Evolutionary conservation across 163 green algal species (phyloP).

Genomic region (Chloromonas sp.): DNA sequence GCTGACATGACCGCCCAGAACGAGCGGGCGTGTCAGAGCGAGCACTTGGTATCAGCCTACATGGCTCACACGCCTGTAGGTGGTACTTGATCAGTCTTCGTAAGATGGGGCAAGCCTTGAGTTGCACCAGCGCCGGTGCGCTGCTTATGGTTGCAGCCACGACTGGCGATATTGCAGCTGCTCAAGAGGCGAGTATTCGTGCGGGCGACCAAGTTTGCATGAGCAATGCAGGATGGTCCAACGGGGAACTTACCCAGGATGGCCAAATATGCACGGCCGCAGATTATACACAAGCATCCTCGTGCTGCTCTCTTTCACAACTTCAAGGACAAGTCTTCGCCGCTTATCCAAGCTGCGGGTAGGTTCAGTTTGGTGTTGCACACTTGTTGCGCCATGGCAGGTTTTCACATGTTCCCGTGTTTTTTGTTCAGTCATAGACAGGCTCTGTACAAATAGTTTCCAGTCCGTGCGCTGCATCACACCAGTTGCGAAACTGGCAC

Average conservation of each 20-base stretch:
- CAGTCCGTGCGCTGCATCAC: too few relatives aligned
- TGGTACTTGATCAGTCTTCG: neutral
- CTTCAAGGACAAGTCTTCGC: slow-evolving; percentile 31
- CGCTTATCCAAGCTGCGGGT: slow-evolving; percentile 36
- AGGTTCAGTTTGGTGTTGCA: neutral
- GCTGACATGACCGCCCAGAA: too few relatives aligned
- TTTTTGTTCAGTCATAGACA: too few relatives aligned
- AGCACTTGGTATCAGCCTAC: too few relatives aligned
- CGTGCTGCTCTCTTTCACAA: slow-evolving; percentile 31
- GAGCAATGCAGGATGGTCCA: neutral
- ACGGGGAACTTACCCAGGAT: neutral
- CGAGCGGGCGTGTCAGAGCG: too few relatives aligned
- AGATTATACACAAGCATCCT: slow-evolving; percentile 29
- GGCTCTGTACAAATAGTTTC: too few relatives aligned
- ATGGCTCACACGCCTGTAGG: too few relatives aligned
- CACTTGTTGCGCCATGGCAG: too few relatives aligned
- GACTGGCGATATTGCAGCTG: slow-evolving; percentile 30
- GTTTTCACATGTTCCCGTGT: too few relatives aligned
- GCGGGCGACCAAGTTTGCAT: too few relatives aligned
- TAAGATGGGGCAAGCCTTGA: slow-evolving; percentile 21
- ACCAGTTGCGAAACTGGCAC: too few relatives aligned
- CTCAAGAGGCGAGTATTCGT: slow-evolving; percentile 14
- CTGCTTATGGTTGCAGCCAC: slow-evolving; percentile 31
- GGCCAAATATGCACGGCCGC: neutral
- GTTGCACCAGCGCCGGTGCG: slow-evolving; percentile 24